Percentiles rank a stretch among this genome's conserved stretches.
phyloP scores from a whole-genome alignment of 2,329 filamentous ascomycete genomes.

The Proliferodiscus dingleyae region DNA sequence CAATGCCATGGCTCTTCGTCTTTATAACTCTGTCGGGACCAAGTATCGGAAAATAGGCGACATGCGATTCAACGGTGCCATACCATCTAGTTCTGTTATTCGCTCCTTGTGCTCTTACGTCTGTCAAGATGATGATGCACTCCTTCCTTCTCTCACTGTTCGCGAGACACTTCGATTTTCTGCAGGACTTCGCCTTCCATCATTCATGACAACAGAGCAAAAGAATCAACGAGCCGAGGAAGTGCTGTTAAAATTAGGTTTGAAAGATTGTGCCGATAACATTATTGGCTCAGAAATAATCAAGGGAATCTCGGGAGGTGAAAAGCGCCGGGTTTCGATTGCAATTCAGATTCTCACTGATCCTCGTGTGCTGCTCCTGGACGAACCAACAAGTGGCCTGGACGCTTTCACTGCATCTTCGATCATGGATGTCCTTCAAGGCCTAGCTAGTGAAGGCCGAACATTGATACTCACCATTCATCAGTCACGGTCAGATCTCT shows the following conservation, averaged over 20 bases:
- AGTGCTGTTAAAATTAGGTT: conserved; percentile 67
- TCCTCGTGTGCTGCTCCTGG: conserved; percentile 65
- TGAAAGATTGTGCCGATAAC: conserved; percentile 75
- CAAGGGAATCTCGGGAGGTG: conserved; percentile 75
- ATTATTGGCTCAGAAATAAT: conserved; percentile 66
- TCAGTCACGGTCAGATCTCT: conserved; percentile 69
- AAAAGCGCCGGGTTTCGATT: conserved; percentile 73
- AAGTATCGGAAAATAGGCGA: conserved; percentile 57
- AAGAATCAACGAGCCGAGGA: conserved; percentile 66
- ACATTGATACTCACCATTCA: conserved; percentile 75
- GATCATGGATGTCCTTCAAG: conserved; percentile 68
- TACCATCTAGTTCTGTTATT: conserved; percentile 63
- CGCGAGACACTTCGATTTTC: conserved; percentile 69
- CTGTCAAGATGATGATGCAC: conserved; percentile 71
- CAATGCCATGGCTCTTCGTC: conserved; percentile 65
- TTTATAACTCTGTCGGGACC: conserved; percentile 57
- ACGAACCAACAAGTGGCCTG: conserved; percentile 71
- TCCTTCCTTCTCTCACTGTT: conserved; percentile 70
- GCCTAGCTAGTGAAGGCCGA: conserved; percentile 66
- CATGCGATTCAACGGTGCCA: conserved; percentile 65
- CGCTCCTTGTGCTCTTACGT: conserved; percentile 72
- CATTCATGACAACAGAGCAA: conserved; percentile 63
- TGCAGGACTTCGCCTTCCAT: conserved; percentile 64
- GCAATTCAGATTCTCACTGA: conserved; percentile 74
- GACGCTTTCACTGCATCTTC: conserved; percentile 75